Conservation (phyloP, 2,329 filamentous ascomycete genomes). For the Aspergillus tubingensis region DNA sequence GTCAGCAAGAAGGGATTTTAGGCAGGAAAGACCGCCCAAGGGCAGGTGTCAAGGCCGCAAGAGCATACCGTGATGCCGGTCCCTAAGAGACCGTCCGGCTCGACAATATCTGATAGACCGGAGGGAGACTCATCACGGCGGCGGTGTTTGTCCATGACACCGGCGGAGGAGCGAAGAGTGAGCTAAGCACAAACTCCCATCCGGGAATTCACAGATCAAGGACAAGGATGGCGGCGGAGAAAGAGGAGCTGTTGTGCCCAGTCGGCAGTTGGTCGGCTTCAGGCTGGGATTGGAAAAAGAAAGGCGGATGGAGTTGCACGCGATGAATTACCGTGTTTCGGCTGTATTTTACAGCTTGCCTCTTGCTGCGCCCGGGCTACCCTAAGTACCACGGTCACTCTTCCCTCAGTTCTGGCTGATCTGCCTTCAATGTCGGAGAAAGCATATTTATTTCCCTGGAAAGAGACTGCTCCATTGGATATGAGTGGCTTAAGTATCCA, state of each 20-base stretch:
- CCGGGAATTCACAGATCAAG: slow-evolving; percentile 13
- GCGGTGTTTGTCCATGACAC: slow-evolving; percentile 47
- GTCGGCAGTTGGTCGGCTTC: slow-evolving; percentile 12
- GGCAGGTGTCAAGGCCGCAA: slow-evolving; percentile 8
- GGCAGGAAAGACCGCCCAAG: not conserved
- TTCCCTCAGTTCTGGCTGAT: not conserved
- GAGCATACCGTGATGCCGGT: slow-evolving; percentile 49
- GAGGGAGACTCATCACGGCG: slow-evolving; percentile 51
- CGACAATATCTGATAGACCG: slow-evolving; percentile 44
- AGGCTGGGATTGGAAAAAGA: slow-evolving; percentile 10
- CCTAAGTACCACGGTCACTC: not conserved
- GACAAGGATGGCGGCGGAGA: slow-evolving; percentile 14
- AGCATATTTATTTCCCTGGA: no score
- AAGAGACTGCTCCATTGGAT: not conserved
- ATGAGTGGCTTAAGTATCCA: not conserved
- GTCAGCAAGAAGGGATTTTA: not conserved
- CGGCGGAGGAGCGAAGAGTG: slow-evolving; percentile 22
- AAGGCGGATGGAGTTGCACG: slow-evolving; percentile 24
- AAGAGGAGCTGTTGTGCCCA: not conserved
- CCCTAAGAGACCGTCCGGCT: slow-evolving; percentile 49
- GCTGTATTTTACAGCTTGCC: slow-evolving; percentile 26
- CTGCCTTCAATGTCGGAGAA: not conserved
- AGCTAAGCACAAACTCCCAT: slow-evolving; percentile 31
- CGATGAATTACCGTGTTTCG: slow-evolving; percentile 37
- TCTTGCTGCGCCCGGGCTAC: slow-evolving; percentile 4